A percentile compares a stretch with the other conserved stretches of the same genome.
phyloP scores from a whole-genome alignment of 1,139 yeast genomes.

The Nadsonia commutata region DNA sequence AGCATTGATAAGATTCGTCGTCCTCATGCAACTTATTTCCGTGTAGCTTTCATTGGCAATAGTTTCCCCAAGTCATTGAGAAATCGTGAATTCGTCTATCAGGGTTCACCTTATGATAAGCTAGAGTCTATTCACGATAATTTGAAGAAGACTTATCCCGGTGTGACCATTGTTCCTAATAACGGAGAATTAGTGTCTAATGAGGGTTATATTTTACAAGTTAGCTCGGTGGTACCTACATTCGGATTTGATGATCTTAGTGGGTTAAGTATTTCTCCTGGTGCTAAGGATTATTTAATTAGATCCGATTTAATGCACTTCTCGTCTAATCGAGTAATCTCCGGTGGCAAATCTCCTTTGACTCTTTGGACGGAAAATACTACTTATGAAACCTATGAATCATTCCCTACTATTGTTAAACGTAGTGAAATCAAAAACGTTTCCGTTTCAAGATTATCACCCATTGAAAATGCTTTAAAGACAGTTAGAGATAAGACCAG shows the following conservation, averaged over 20 bases:
- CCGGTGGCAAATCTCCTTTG: conserved; percentile 58
- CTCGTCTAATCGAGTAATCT: conserved; percentile 54
- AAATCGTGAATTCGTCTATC: conserved; percentile 66
- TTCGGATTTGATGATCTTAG: conserved; percentile 17
- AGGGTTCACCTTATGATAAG: conserved; percentile 80
- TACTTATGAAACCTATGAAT: conserved; percentile 55
- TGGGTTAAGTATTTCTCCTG: conserved; percentile 13
- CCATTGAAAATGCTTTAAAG: conserved; percentile 68
- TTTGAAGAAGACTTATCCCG: conserved; percentile 62
- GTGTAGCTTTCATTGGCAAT: conserved; percentile 67
- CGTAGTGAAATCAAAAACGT: conserved; percentile 54
- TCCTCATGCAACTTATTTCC: conserved; percentile 57
- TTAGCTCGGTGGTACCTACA: conserved; percentile 56
- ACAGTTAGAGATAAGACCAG: conserved; percentile 54
- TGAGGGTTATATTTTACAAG: conserved; percentile 56
- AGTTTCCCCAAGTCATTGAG: conserved; percentile 73
- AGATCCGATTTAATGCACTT: conserved; percentile 56
- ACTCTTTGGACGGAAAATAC: conserved; percentile 86
- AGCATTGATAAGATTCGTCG: conserved; percentile 61
- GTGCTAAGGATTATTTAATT: conserved; percentile 19
- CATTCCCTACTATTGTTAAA: conserved; percentile 83
- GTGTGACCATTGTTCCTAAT: conserved; percentile 57
- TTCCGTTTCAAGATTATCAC: conserved; percentile 54
- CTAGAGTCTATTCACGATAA: conserved; percentile 73
- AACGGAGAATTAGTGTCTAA: conserved; percentile 54